Evolutionary conservation across 257 asterid species (phyloP).

Genomic region (Rehmannia glutinosa): DNA sequence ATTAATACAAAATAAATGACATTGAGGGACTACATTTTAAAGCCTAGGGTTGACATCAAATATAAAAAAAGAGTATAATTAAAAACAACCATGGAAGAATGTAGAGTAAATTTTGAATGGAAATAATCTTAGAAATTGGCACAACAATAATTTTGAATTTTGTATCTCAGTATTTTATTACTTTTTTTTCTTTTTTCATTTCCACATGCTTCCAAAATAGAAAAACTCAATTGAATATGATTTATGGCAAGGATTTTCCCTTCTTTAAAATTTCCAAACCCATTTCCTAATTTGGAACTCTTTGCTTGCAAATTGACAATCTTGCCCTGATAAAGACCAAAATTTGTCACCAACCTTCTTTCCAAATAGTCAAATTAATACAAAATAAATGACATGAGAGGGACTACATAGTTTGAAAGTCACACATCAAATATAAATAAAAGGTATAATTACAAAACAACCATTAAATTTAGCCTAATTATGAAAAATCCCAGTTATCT

Average conservation of each 20-base stretch:
- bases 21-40: neutral
- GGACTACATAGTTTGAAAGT: neutral
- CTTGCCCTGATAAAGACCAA: too few species aligned
- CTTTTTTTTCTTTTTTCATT: too few species aligned
- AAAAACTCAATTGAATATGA: neutral
- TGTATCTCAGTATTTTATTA: neutral
- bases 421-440: too few species aligned
- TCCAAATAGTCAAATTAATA: neutral
- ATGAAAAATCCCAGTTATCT: too few species aligned
- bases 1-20: neutral
- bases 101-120: too few species aligned
- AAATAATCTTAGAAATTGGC: too few species aligned
- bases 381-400: neutral
- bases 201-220: neutral
- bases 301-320: too few species aligned
- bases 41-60: too few species aligned
- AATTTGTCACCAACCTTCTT: neutral
- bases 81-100: too few species aligned
- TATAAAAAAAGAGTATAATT: too few species aligned
- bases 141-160: neutral
- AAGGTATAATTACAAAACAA: too few species aligned
- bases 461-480: too few species aligned
- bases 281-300: neutral
- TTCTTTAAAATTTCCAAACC: neutral
- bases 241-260: neutral